phyloP scores from a whole-genome alignment of 208 protist genomes.

The Crithidia acanthocephali region DNA sequence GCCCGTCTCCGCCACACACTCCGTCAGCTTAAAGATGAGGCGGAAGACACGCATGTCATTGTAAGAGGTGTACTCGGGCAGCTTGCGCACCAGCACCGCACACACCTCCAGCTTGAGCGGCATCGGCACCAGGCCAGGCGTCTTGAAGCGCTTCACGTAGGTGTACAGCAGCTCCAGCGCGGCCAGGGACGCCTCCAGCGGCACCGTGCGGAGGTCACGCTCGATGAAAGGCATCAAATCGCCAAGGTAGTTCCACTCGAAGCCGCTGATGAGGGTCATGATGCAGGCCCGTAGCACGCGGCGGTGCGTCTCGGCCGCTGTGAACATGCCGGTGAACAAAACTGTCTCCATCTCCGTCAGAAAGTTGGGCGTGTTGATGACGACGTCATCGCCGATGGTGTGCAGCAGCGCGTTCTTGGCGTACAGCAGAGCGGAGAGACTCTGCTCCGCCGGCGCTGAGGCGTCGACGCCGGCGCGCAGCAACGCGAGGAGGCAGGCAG shows the following conservation, averaged over 20 bases:
- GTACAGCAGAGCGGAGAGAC: slow-evolving; percentile 81
- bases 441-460: slow-evolving; percentile 56
- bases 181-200: slow-evolving; percentile 38
- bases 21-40: slow-evolving; percentile 77
- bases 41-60: slow-evolving; percentile 73
- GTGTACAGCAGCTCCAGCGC: slow-evolving; percentile 78
- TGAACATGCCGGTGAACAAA: slow-evolving; percentile 67
- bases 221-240: slow-evolving; percentile 69
- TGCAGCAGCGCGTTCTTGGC: slow-evolving; percentile 84
- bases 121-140: slow-evolving; percentile 47
- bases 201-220: slow-evolving; percentile 21
- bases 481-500: slow-evolving; percentile 60
- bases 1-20: slow-evolving; percentile 74
- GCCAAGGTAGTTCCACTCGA: slow-evolving; percentile 82
- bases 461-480: slow-evolving; percentile 60
- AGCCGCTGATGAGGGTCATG: slow-evolving; percentile 67
- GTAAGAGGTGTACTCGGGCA: slow-evolving; percentile 70
- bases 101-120: slow-evolving; percentile 55
- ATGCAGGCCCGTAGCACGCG: slow-evolving; percentile 67
- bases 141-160: slow-evolving; percentile 79
- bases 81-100: slow-evolving; percentile 40
- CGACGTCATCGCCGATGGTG: slow-evolving; percentile 56
- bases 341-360: slow-evolving; percentile 66
- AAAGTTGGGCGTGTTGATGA: slow-evolving; percentile 36
- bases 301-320: slow-evolving; percentile 60